A percentile compares a stretch with the other conserved stretches of the same genome.
phyloP scores from a whole-genome alignment of 176 grass and related monocot species.

The Carex myosuroides region DNA sequence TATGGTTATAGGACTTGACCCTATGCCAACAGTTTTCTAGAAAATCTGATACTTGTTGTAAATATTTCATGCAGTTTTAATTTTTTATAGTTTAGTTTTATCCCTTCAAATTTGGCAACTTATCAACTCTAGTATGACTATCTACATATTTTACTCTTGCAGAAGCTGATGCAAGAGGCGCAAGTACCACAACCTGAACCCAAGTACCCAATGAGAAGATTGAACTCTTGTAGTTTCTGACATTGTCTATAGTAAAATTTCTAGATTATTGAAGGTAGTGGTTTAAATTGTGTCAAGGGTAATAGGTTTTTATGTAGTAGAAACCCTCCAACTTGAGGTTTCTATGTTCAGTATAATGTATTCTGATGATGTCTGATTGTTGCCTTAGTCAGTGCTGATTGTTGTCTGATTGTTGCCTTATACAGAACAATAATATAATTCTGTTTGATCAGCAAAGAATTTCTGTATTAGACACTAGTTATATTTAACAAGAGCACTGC shows the following conservation, averaged over 20 bases:
- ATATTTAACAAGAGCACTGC: background rate
- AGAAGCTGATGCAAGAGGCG: conserved; percentile 49
- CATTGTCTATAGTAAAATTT: conserved; percentile 26
- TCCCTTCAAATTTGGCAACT: background rate
- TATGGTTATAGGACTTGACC: background rate
- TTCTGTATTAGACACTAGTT: background rate
- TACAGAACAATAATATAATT: background rate
- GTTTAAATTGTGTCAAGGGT: conserved; percentile 33
- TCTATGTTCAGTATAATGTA: conserved; percentile 10
- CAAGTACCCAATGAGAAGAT: conserved; percentile 51
- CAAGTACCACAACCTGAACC: conserved; percentile 49
- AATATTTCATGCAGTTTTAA: background rate
- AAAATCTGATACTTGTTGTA: background rate
- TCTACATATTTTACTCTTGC: conserved; percentile 8
- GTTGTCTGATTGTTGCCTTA: conserved; percentile 3
- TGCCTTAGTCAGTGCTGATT: background rate
- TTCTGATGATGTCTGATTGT: conserved; percentile 11
- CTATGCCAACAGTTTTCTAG: background rate
- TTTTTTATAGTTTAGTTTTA: background rate
- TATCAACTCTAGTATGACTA: background rate
- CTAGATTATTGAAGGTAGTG: conserved; percentile 25
- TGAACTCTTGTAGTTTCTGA: conserved; percentile 71
- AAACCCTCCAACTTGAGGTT: conserved; percentile 20
- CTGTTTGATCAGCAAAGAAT: background rate
- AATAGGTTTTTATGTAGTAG: conserved; percentile 22